Base-by-base conservation (phyloP, 768 basidiomycete genomes). In the Leccinum ochraceum region DNA sequence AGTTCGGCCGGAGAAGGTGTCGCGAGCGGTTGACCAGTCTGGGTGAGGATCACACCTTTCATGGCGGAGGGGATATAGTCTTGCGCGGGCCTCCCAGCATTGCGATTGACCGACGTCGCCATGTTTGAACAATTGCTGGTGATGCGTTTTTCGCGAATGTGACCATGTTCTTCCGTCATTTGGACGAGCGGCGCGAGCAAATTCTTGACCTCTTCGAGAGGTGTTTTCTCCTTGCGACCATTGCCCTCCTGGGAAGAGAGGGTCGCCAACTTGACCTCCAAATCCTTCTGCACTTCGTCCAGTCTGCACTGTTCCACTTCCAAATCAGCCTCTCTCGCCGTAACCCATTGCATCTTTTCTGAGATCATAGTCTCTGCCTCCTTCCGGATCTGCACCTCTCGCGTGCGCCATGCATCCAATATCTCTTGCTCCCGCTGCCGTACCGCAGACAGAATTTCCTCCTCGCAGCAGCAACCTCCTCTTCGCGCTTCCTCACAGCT, bases 41-140 rank as follows among this genome's bases (percentile, higher is more conserved):
- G 78, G 0, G 92, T 92, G 39, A 93, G 78, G 32, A 94, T 80
- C 42, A 94, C 89, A 3, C 92, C 86, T 69, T 87, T 87, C 86
- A 88, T 88, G 1, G 86, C 86, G 4, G 83, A 85, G 26, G 65
- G 69, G n/a, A 66, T 59, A 24, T 64, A 71, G 11, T 78, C 78
- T 30, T 70, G 62, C 26, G 16, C 4, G 1, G 55, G 64, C 56
- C 69, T 70, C 11, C 71, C 65, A 6, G 75, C 62, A 26, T 63
- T 66, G 32, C 83, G 80, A 30, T 72, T 77, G 14, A 81, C 73
- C 0, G 89, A 88, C 3, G 88, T 89, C 51, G 82, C 80, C 60
- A 74, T 28, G 24, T 68, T 44, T 68, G 75, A 59, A 73, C 63
- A 17, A 51, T 63, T 53, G 46, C 54, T 37, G 54, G 60, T 39